Base-by-base conservation (phyloP, 2,329 filamentous ascomycete species). In the Colletotrichum gloeosporioides region DNA sequence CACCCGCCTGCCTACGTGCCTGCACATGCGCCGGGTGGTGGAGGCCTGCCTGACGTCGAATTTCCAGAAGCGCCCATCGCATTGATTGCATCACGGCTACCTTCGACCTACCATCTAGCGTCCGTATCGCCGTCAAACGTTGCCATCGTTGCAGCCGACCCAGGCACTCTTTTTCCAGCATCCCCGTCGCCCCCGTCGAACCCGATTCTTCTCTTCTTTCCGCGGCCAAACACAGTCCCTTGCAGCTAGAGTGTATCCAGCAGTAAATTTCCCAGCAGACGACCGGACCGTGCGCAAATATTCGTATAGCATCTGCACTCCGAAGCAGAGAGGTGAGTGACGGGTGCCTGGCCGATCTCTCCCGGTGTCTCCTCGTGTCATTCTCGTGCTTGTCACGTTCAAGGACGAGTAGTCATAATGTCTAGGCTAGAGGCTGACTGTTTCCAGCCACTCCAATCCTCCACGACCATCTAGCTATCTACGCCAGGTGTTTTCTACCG, bases 41-140 rank as follows among this genome's bases (percentile, higher is more conserved):
- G 73, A 31, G 44, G 57, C 73, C 57, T 76, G 57, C 73, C 57
- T 76, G 73, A 76, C 70, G 73, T 76, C 69, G 57, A 44, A 49
- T 73, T 73, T 64, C 69, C 63, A 69, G 57, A 69, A 64, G 63
- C 70, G 64, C 70, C 69, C 64, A 22, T 69, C 44, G 73, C 73
- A 39, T 34, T 53, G 63, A 73, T 76, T 76, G 73, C 70, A 73
- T 76, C 73, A 76, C 70, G 34, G 25, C 70, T 49, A 32, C 70
- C 18, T 49, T 22, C 49, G 22, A 36, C 49, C 53, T 22, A 32
- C 66, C 66, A 31, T 9, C 68, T 59, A 61, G 44, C 32, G 6
- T 44, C 70, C 49, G 31, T 59, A 15, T 36, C 49, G 31, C 65
- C 65, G 65, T 57, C 29, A 31, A 44, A 22, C 49, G 9, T 36